These are phyloP conservation scores for Simmondsia chinensis DNA, from an alignment of 148 eudicot genomes.

Conservation along the genomic window DNA sequence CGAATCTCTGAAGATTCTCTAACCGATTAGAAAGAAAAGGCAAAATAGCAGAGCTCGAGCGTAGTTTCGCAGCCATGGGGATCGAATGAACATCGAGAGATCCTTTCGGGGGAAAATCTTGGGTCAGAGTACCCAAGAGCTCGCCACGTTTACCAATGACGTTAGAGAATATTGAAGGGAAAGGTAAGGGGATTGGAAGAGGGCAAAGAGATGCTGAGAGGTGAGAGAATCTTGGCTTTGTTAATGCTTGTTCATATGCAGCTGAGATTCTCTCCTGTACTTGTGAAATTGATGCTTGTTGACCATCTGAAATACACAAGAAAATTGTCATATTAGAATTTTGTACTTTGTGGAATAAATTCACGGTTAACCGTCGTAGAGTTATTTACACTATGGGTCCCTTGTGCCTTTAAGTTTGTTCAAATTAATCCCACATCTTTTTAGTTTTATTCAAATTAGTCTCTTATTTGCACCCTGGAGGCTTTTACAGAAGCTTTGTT, in stretches of 20 bases:
- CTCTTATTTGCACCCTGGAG: too few species aligned
- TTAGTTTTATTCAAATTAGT: too few species aligned
- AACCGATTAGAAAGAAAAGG: conserved; percentile 61
- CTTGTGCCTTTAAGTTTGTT: too few species aligned
- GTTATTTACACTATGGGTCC: background rate
- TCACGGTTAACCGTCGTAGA: background rate
- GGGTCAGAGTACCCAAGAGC: conserved; percentile 27
- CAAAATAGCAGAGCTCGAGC: conserved; percentile 65
- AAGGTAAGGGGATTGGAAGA: conserved; percentile 89
- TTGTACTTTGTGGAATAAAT: too few species aligned
- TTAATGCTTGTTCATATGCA: conserved; percentile 32
- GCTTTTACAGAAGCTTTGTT: too few species aligned
- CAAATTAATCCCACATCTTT: too few species aligned
- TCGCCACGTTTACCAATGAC: conserved; percentile 60
- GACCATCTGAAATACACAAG: conserved; percentile 30
- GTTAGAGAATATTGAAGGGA: conserved; percentile 63
- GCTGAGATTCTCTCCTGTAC: conserved; percentile 54
- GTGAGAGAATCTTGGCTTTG: conserved; percentile 67
- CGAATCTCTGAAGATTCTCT: conserved; percentile 54
- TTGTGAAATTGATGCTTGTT: conserved; percentile 55
- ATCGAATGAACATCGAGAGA: conserved; percentile 75
- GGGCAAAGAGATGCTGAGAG: conserved; percentile 63
- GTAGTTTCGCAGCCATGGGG: conserved; percentile 82
- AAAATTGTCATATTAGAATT: conserved; percentile 2
- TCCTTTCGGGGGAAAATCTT: conserved; percentile 42